Conservation (phyloP, 768 basidiomycete genomes). For the Boletus barrowsii region DNA sequence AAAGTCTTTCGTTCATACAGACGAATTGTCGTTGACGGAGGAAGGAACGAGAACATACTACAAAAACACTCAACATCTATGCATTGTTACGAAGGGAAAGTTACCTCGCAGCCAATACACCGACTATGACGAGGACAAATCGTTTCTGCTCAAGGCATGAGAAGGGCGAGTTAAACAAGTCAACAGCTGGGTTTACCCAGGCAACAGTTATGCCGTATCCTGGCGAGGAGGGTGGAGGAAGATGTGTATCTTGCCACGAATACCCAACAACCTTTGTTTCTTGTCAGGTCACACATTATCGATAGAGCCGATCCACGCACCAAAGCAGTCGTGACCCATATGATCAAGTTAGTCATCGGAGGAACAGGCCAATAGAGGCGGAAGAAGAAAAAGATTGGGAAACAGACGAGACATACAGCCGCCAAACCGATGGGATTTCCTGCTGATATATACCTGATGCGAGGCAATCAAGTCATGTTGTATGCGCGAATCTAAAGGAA, state of each 20-base stretch:
- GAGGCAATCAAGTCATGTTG: not conserved
- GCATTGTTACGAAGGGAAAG: constrained; percentile 8
- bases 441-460: constrained; percentile 65
- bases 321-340: constrained; percentile 60
- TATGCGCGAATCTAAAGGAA: not conserved
- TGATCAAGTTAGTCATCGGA: constrained; percentile 66
- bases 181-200: constrained; percentile 52
- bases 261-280: constrained; percentile 62
- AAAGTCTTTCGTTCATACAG: constrained; percentile 68
- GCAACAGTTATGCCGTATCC: constrained; percentile 66
- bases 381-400: constrained; percentile 71
- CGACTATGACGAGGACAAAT: constrained; percentile 65
- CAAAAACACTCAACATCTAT: not conserved
- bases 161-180: not conserved
- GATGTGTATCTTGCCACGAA: constrained; percentile 63
- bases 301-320: constrained; percentile 34
- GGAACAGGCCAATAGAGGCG: constrained; percentile 71
- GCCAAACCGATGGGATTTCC: constrained; percentile 72
- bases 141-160: constrained; percentile 42
- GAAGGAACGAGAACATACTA: constrained; percentile 66
- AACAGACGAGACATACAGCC: constrained; percentile 62
- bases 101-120: constrained; percentile 77
- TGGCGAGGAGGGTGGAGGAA: constrained; percentile 45
- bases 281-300: not conserved
- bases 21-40: constrained; percentile 72